Conservation (phyloP, 75 land plant genomes). For the Chamaecyparis obtusa region DNA sequence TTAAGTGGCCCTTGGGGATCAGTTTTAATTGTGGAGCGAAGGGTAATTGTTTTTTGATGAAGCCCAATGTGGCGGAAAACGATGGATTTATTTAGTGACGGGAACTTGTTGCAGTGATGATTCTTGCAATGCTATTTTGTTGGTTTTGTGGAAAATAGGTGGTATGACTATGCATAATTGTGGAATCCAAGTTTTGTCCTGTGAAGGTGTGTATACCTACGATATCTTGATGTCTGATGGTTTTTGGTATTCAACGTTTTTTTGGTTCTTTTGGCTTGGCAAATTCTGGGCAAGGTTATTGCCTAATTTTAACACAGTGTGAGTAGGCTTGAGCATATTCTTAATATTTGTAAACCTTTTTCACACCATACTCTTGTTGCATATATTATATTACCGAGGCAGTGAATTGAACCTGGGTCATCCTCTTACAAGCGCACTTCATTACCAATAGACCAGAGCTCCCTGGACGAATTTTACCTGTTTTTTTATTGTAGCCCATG, state of each 20-base stretch:
- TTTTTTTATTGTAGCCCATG: background rate
- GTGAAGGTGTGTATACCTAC: background rate
- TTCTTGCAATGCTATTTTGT: background rate
- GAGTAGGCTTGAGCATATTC: background rate
- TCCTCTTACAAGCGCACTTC: background rate
- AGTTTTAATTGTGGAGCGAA: background rate
- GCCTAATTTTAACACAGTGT: background rate
- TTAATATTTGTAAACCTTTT: background rate
- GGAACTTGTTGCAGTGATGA: background rate
- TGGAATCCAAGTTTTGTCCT: background rate
- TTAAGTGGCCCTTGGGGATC: background rate
- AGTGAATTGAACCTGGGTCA: background rate
- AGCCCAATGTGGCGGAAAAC: background rate
- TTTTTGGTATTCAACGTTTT: background rate
- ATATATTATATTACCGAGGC: background rate
- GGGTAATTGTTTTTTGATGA: background rate
- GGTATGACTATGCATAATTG: background rate
- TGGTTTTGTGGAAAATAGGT: background rate
- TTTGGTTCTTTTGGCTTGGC: background rate
- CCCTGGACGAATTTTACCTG: background rate
- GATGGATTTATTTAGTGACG: background rate
- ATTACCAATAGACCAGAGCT: background rate
- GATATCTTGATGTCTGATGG: background rate
- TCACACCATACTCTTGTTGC: background rate
- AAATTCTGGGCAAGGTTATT: background rate